These are phyloP conservation scores for Fusarium concolor DNA, from an alignment of 2,329 filamentous ascomycete genomes.

Conservation along the genomic window DNA sequence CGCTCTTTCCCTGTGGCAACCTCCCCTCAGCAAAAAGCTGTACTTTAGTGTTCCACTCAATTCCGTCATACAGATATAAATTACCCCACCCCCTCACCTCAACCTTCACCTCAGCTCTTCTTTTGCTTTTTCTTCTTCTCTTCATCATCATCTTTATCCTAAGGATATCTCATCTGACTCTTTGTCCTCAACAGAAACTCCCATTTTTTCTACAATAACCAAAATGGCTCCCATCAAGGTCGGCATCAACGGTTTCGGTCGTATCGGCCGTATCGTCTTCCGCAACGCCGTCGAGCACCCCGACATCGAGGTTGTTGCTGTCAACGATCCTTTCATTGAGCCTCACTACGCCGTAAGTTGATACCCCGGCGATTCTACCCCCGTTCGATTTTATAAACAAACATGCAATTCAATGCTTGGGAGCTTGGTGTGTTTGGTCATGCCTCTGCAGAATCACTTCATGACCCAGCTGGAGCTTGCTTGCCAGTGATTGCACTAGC, in stretches of 20 bases:
- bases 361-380: conserved; percentile 1
- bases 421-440: background rate
- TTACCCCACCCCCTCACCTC: conserved; percentile 43
- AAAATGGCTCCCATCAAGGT: conserved; percentile 73
- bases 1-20: conserved; percentile 23
- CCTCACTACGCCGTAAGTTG: conserved; percentile 92
- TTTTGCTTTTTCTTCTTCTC: background rate
- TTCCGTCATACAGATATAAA: conserved; percentile 41
- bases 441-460: background rate
- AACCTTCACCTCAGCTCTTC: conserved; percentile 10
- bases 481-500: background rate
- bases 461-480: background rate
- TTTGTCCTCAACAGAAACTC: conserved; percentile 19
- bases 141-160: conserved; percentile 5
- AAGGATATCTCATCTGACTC: conserved; percentile 27
- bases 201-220: conserved; percentile 30
- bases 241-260: conserved; percentile 99
- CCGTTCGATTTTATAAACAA: conserved; percentile 14
- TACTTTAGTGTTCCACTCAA: too few species aligned
- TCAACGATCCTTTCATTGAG: conserved; percentile 99
- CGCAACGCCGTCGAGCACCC: conserved; percentile 93
- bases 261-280: conserved; percentile 99
- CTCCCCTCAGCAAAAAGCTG: conserved; percentile 24
- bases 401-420: background rate
- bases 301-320: conserved; percentile 91